Evolutionary conservation across 495 filamentous ascomycete species (phyloP).

Genomic region (Aspergillus biplanus): DNA sequence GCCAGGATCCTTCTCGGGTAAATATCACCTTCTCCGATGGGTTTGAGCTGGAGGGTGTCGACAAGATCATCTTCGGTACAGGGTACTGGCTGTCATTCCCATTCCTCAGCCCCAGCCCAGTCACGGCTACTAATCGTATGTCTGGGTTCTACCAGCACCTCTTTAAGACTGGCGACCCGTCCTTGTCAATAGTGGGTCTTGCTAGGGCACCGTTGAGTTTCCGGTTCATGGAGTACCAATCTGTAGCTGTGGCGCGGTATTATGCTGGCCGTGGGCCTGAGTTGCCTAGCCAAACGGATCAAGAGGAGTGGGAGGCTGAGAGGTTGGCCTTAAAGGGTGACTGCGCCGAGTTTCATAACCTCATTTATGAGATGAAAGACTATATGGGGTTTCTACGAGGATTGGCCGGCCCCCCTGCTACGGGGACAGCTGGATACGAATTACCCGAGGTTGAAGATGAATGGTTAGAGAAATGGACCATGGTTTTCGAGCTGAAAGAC

Average conservation of each 20-base stretch:
- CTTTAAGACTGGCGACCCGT: conserved; percentile 35
- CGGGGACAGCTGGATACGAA: conserved; percentile 38
- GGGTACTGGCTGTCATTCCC: conserved; percentile 54
- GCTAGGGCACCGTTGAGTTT: conserved; percentile 53
- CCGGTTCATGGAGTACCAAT: conserved; percentile 57
- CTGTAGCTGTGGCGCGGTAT: conserved; percentile 52
- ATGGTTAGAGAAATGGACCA: conserved; percentile 36
- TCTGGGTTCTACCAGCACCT: conserved; percentile 36
- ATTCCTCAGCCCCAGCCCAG: conserved; percentile 30
- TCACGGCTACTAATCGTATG: conserved; percentile 27
- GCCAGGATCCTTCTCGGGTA: conserved; percentile 8
- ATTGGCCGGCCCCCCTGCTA: conserved; percentile 45
- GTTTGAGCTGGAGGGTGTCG: conserved; percentile 37
- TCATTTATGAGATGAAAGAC: conserved; percentile 52
- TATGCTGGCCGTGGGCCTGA: conserved; percentile 42
- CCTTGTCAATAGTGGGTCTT: conserved; percentile 36
- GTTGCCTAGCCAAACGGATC: conserved; percentile 40
- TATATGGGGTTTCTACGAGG: conserved; percentile 49
- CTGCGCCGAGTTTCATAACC: conserved; percentile 43
- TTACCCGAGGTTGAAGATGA: conserved; percentile 44
- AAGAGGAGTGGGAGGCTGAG: conserved; percentile 50
- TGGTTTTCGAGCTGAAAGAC: conserved; percentile 29
- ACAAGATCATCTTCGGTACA: conserved; percentile 57
- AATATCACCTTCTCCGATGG: conserved; percentile 42
- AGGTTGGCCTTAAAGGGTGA: conserved; percentile 46